Conservation (phyloP, 129 eudicot species). For the Pseudognaphalium luteoalbum region DNA sequence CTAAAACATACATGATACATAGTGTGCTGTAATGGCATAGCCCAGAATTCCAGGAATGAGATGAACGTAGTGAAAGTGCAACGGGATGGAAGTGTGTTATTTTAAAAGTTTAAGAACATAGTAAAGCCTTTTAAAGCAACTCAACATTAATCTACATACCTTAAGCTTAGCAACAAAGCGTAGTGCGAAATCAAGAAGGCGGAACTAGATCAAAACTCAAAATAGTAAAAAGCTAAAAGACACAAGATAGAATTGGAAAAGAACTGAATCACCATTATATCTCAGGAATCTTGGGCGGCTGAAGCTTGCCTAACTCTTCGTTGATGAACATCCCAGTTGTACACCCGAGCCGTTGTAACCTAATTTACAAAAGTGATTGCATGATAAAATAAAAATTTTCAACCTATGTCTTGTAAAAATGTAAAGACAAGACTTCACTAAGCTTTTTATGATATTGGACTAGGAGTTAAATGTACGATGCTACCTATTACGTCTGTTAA, state of each 20-base stretch:
- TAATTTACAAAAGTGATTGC: slow-evolving; percentile 34
- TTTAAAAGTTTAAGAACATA: neutral
- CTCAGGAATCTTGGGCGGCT: slow-evolving; percentile 36
- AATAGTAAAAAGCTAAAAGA: neutral
- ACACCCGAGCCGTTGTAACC: slow-evolving; percentile 96
- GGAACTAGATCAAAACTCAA: slow-evolving; percentile 5
- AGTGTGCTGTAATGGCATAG: neutral
- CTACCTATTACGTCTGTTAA: neutral
- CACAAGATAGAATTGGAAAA: neutral
- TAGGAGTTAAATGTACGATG: neutral
- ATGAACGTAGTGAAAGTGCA: neutral
- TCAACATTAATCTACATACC: neutral
- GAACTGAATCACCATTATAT: slow-evolving; percentile 1
- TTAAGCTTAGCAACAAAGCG: neutral
- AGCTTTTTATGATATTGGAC: neutral
- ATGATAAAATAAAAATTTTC: neutral
- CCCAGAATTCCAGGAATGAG: neutral
- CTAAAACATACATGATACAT: neutral
- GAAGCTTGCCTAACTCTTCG: slow-evolving; percentile 63
- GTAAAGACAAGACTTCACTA: neutral
- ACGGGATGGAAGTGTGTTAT: neutral
- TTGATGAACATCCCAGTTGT: slow-evolving; percentile 97
- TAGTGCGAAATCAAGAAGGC: neutral
- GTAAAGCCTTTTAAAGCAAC: neutral
- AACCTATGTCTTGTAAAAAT: neutral